Evolutionary conservation across 2,329 filamentous ascomycete genomes (phyloP).

Genomic region (Fusarium compactum): DNA sequence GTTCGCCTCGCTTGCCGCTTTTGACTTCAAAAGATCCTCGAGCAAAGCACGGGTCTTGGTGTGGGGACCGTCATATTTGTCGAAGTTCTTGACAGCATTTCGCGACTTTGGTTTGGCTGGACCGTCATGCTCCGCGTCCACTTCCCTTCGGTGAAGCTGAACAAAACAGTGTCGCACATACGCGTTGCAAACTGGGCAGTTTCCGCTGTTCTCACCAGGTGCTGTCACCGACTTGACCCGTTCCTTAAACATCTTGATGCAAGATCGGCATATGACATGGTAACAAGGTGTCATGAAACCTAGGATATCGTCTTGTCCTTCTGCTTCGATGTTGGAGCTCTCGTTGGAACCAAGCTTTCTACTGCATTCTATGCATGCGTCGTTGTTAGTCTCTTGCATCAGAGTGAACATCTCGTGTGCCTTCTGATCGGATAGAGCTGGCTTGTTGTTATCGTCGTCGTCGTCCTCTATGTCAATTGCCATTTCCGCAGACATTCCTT

Average conservation of each 20-base stretch:
- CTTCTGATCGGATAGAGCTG: constrained; percentile 73
- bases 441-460: constrained; percentile 71
- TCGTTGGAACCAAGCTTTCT: constrained; percentile 70
- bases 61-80: constrained; percentile 84
- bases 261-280: constrained; percentile 83
- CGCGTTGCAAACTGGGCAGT: constrained; percentile 77
- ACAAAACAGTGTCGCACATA: constrained; percentile 74
- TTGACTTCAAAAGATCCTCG: constrained; percentile 75
- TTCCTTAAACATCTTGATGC: constrained; percentile 71
- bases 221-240: constrained; percentile 59
- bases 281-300: constrained; percentile 89
- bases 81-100: constrained; percentile 66
- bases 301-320: constrained; percentile 73
- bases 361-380: constrained; percentile 78
- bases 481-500: constrained; percentile 84
- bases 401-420: constrained; percentile 88
- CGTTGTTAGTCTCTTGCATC: constrained; percentile 83
- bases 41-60: constrained; percentile 91
- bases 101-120: constrained; percentile 55
- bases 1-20: constrained; percentile 69
- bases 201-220: constrained; percentile 57
- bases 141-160: constrained; percentile 73
- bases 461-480: constrained; percentile 92
- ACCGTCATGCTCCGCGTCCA: constrained; percentile 68
- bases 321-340: constrained; percentile 67